phyloP scores from a whole-genome alignment of 805 yeast species.

The Clavispora vitiphila region DNA sequence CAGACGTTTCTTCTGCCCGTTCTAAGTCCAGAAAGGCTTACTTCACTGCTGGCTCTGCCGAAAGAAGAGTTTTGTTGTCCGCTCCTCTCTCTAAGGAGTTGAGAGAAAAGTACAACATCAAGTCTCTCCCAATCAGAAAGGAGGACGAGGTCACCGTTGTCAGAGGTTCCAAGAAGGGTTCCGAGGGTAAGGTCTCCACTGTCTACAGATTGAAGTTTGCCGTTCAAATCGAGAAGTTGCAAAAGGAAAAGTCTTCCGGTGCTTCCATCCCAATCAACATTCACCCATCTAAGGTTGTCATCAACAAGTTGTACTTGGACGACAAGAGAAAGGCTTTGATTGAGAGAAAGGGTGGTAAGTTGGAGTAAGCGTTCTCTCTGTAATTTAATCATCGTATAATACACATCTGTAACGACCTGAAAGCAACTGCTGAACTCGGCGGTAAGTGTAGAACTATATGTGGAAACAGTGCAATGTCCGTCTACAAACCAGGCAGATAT shows the following conservation, averaged over 20 bases:
- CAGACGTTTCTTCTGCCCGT: constrained; percentile 99
- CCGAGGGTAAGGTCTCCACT: constrained; percentile 95
- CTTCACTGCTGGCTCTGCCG: constrained; percentile 96
- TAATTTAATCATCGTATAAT: constrained; percentile 19
- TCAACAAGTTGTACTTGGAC: constrained; percentile 97
- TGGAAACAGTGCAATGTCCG: too few species aligned
- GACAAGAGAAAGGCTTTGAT: constrained; percentile 98
- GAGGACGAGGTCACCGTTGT: constrained; percentile 93
- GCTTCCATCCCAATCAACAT: constrained; percentile 95
- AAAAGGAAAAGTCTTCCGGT: constrained; percentile 97
- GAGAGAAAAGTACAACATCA: constrained; percentile 94
- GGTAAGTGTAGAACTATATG: too few species aligned
- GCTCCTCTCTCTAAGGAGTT: constrained; percentile 99
- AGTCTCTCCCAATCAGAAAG: constrained; percentile 94
- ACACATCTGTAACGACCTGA: constrained; percentile 10
- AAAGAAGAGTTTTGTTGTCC: constrained; percentile 89
- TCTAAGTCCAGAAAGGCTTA: constrained; percentile 99
- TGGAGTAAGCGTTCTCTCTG: constrained; percentile 55
- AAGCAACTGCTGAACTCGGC: neutral
- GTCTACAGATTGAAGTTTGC: constrained; percentile 99
- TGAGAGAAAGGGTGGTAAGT: constrained; percentile 96
- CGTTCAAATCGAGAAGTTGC: constrained; percentile 93
- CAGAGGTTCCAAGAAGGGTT: constrained; percentile 99
- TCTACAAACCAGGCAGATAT: too few species aligned
- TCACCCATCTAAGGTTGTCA: constrained; percentile 98